Evolutionary conservation across 768 basidiomycete species (phyloP), one percentile per base, ranked within the genome.

Genomic region (Tricholoma hemisulphureum): DNA sequence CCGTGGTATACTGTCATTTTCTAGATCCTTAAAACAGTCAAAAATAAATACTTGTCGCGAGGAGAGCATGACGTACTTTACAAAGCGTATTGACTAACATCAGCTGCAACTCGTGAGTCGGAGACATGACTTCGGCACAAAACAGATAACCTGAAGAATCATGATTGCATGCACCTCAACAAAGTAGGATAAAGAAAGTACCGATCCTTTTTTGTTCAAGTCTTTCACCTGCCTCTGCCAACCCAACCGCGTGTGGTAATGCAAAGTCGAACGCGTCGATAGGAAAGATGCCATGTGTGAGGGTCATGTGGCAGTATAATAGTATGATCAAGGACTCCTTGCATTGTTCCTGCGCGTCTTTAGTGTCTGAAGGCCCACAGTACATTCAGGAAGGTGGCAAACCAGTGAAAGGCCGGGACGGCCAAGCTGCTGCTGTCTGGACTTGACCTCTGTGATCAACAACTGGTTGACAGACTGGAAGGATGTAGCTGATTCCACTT

Each of bases 41-140:
- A n/a, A n/a, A n/a, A 9, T 53, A 45, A 48, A 7, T 26, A 6
- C 34, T 21, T 6, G 43, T 53, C 51, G 35, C 2, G 13, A n/a
- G 31, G 18, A 29, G 26, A 49, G 46, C 6, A 4, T 32, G 26
- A 6, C 43, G 56, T 63, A 86, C 92, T 80, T 94, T 94, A 60
- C 91, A 85, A 31, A 93, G 68, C 4, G 92, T 93, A 63, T 95
- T 95, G 57, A 94, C 86, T 20, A 93, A 79, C 88, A 95, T 92
- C 21, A 95, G 75, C 51, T 84, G 81, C 29, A 93, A 75, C 58
- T 92, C 90, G 65, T 92, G 84, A 34, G 79, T 70, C 7, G 74
- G 64, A 35, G 84, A 82, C 85, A 94, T 91, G 20, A 90, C 69
- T 66, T 89, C 84, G 53, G 79, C 70, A 65, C 91, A 93, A 67